phyloP scores from a whole-genome alignment of 2,329 filamentous ascomycete genomes.

The Conoideocrella luteorostrata region DNA sequence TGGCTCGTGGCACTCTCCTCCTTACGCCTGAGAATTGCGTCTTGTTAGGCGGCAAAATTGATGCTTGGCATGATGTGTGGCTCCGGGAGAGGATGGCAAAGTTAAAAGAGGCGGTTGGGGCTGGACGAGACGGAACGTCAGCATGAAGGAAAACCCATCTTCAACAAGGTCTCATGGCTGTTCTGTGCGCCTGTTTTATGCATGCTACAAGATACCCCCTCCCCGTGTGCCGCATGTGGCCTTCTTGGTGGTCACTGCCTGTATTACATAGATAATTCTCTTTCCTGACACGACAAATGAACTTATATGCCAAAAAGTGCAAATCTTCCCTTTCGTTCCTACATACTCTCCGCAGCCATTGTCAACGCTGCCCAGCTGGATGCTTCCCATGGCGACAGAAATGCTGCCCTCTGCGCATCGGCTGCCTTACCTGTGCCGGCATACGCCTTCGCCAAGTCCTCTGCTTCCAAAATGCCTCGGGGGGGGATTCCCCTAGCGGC shows the following conservation, averaged over 20 bases:
- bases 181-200: too few relatives aligned
- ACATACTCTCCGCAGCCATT: slow-evolving; percentile 19
- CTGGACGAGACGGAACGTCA: slow-evolving; percentile 2
- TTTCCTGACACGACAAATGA: too few relatives aligned
- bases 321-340: slow-evolving; percentile 7
- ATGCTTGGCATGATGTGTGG: slow-evolving; percentile 75
- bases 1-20: slow-evolving; percentile 72
- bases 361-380: slow-evolving; percentile 58
- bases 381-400: slow-evolving; percentile 73
- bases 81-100: slow-evolving; percentile 61
- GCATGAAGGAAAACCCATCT: slow-evolving; percentile 7
- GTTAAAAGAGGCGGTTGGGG: slow-evolving; percentile 53
- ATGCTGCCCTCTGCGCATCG: slow-evolving; percentile 70
- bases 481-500: slow-evolving; percentile 70
- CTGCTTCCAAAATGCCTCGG: slow-evolving; percentile 57
- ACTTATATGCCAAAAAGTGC: too few relatives aligned
- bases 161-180: too few relatives aligned
- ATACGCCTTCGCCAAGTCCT: slow-evolving; percentile 66
- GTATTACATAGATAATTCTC: too few relatives aligned
- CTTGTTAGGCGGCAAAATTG: slow-evolving; percentile 84
- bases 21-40: slow-evolving; percentile 62
- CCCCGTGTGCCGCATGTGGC: too few relatives aligned
- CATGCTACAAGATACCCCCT: too few relatives aligned
- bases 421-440: slow-evolving; percentile 63
- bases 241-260: too few relatives aligned